Conservation (phyloP, 2,329 filamentous ascomycete genomes). For the Aspergillus sclerotialis region DNA sequence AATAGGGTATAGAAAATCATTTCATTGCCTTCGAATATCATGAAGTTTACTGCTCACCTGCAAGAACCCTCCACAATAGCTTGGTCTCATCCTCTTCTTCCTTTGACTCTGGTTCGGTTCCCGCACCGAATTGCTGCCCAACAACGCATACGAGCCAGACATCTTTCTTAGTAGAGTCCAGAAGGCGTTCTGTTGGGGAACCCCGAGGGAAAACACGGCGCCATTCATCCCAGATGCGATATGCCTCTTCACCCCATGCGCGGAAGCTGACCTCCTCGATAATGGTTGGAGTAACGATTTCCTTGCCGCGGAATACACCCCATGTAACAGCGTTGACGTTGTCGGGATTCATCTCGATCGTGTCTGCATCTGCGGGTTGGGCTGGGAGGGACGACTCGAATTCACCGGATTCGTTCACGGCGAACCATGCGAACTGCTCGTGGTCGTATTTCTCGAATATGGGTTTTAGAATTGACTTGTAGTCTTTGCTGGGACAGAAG, state of each 20-base stretch:
- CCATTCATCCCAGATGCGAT: constrained; percentile 94
- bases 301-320: constrained; percentile 91
- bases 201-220: constrained; percentile 74
- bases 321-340: constrained; percentile 93
- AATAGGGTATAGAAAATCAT: not conserved
- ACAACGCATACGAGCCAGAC: constrained; percentile 77
- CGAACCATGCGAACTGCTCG: constrained; percentile 77
- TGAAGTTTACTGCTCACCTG: constrained; percentile 17
- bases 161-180: constrained; percentile 61
- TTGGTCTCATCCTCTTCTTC: constrained; percentile 34
- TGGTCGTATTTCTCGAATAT: constrained; percentile 55
- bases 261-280: constrained; percentile 92
- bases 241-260: constrained; percentile 93
- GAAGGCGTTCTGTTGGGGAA: constrained; percentile 62
- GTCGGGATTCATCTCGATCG: constrained; percentile 32
- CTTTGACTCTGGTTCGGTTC: constrained; percentile 29
- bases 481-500: constrained; percentile 72
- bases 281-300: constrained; percentile 93
- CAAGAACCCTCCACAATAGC: constrained; percentile 34
- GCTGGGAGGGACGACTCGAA: constrained; percentile 56
- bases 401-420: constrained; percentile 68
- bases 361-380: constrained; percentile 19
- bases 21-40: not conserved
- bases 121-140: constrained; percentile 40
- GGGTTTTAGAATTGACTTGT: constrained; percentile 54